Percentiles rank a stretch among this genome's conserved stretches.
Evolutionary conservation across 371 early-diverging fungal genomes (phyloP).

Genomic region (Syncephalastrum racemosum): DNA sequence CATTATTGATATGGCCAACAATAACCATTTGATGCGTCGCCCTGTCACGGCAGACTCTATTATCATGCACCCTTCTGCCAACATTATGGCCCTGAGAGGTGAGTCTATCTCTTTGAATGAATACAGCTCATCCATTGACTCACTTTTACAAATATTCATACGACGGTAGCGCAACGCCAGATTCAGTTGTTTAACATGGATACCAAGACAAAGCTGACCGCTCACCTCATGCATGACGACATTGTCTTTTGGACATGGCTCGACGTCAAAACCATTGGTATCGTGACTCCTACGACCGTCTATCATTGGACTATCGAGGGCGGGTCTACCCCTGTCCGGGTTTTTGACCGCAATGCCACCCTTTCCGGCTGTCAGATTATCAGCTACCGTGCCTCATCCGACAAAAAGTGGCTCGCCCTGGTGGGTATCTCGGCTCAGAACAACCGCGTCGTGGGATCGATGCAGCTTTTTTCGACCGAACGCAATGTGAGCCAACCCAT

Average conservation of each 20-base stretch:
- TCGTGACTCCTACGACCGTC: conserved; percentile 87
- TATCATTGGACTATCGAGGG: conserved; percentile 98
- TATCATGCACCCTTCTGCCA: conserved; percentile 94
- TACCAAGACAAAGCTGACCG: conserved; percentile 91
- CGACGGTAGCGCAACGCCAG: conserved; percentile 73
- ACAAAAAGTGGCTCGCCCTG: conserved; percentile 92
- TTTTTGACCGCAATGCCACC: conserved; percentile 90
- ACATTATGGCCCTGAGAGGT: conserved; percentile 96
- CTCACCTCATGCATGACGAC: conserved; percentile 90
- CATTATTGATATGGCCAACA: conserved; percentile 89
- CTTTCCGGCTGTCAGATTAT: conserved; percentile 91
- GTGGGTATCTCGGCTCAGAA: conserved; percentile 92
- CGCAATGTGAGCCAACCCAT: conserved; percentile 92
- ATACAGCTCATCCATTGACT: not conserved
- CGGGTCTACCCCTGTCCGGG: conserved; percentile 78
- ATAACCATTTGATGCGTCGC: conserved; percentile 79
- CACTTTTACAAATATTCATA: not conserved
- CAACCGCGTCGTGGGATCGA: conserved; percentile 90
- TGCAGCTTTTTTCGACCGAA: conserved; percentile 95
- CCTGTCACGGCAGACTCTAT: conserved; percentile 98
- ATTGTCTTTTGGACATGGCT: conserved; percentile 98
- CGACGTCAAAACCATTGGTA: conserved; percentile 80
- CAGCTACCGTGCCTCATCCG: conserved; percentile 87
- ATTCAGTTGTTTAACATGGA: conserved; percentile 98
- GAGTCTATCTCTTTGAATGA: conserved; percentile 2